phyloP scores from a whole-genome alignment of 768 basidiomycete species.

The Coprinopsis sp. region DNA sequence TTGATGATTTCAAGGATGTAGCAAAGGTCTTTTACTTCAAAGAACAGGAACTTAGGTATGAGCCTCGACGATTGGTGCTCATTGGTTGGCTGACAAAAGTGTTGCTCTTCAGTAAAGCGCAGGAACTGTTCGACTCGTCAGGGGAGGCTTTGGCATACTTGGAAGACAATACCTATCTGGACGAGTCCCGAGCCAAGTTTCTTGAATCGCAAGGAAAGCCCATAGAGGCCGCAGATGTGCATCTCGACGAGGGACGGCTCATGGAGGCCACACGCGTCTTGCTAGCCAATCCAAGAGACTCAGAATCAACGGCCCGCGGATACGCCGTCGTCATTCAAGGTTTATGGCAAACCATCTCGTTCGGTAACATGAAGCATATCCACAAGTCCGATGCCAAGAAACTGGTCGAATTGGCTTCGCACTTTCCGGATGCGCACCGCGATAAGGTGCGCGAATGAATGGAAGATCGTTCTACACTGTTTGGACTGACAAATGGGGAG shows the following conservation, averaged over 20 bases:
- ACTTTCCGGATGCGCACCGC: no score
- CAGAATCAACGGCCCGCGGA: conserved; percentile 29
- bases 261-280: conserved; percentile 46
- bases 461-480: no score
- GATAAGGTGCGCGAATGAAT: no score
- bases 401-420: conserved; percentile 23
- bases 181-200: conserved; percentile 40
- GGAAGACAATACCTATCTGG: conserved; percentile 45
- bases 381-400: conserved; percentile 6
- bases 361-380: conserved; percentile 25
- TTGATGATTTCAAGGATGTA: conserved; percentile 34
- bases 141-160: conserved; percentile 55
- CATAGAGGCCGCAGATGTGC: conserved; percentile 48
- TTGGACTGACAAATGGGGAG: no score
- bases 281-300: conserved; percentile 26
- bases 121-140: conserved; percentile 40
- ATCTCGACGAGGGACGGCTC: conserved; percentile 42
- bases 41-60: conserved; percentile 33
- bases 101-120: conserved; percentile 36
- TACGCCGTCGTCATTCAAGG: conserved; percentile 35
- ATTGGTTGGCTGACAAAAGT: not conserved
- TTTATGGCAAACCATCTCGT: conserved; percentile 47
- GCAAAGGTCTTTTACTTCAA: conserved; percentile 45
- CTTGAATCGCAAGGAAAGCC: conserved; percentile 38
- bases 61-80: not conserved